Evolutionary conservation across 768 basidiomycete genomes (phyloP), one percentile per base, ranked within the genome.

Genomic region (Lactifluus piperatus): DNA sequence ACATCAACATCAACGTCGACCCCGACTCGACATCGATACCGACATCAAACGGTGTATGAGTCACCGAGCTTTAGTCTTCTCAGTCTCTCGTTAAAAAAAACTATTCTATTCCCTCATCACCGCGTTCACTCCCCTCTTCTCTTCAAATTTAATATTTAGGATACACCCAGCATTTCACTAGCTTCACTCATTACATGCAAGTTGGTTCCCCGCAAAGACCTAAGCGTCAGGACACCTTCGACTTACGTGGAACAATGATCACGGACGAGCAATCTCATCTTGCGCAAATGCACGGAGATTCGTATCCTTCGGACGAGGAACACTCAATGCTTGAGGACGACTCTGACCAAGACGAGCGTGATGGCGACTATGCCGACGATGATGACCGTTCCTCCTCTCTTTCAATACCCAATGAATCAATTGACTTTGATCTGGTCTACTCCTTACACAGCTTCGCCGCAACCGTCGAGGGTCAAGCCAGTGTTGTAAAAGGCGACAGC

Each of bases 381-480:
- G 84, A 86, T 70, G 86, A 89, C 70, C 81, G 80, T 43, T 90
- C 87, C 6, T 91, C 88, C 5, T 86, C 85, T 9, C 81, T 92
- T 34, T 91, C 88, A 36, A 90, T 92, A 61, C 91, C 91, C 10
- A 90, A 91, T 71, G 91, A 92, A 70, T 88, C 86, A 60, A 94
- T 94, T 68, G 91, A 94, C 79, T 94, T 92, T 69, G 90, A 91
- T 72, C 78, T 92, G 67, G 90, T 95, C 22, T 94, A 93, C 67
- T 86, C 88, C n/a, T 78, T 97, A 29, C 94, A 95, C 70, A 94
- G 89, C 65, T 98, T 98, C 71, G 88, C 94, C 4, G 97, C 97
- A 0, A 98, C 97, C 0, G 94, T 98, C 36, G 95, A 97, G 68
- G 97, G 97, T 26, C 97, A 99, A 74, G 97, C 97, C 2, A 97